Evolutionary conservation across 2,329 filamentous ascomycete species (phyloP), one percentile per base, ranked within the genome.

Genomic region (Stenocarpella maydis): DNA sequence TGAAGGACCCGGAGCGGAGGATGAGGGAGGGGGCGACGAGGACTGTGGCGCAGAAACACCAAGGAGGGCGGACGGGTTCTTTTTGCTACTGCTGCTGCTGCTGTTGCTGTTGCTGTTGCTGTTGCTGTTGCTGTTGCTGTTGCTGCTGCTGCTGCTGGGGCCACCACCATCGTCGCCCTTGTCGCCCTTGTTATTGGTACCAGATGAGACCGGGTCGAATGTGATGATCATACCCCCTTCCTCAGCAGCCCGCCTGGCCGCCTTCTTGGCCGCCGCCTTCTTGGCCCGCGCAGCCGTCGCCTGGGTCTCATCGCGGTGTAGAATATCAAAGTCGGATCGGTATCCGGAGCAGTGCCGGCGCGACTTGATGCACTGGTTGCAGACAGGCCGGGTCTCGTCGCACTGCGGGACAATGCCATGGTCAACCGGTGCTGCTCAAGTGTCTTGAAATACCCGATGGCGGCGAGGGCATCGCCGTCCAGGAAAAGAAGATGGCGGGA

Each of bases 251-350:
- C 79, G 85, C 52, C 80, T 78, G 17, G 77, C 76, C 43, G 80
- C 73, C 1, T 80, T 79, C 73, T 87, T 88, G 76, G 82, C 84
- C 76, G 79, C 86, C 31, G 85, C 84, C 74, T 86, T 88, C 65
- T 85, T 84, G n/a, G 88, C 89, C 74, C 90, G 85, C 71, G 86
- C 84, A 74, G 90, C 89, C 39, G 90, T 91, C 1, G 89, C 89
- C 73, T 88, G 87, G 28, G 90, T 92, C 80, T 92, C 90, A 77
- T 92, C 91, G 67, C 91, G 88, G 74, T 92, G 91, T 65, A 93
- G 86, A 21, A 92, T 80, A 74, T 92, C 91, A 73, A 92, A 91
- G 73, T 91, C 89, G 75, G 92, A 88, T 75, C 88, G 88, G 78
- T 91, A 91, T 50, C 90, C 90, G 3, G 89, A 89, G 75, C 89